Base-by-base conservation (phyloP, 2,329 filamentous ascomycete species). In the Celoporthe dispersa region DNA sequence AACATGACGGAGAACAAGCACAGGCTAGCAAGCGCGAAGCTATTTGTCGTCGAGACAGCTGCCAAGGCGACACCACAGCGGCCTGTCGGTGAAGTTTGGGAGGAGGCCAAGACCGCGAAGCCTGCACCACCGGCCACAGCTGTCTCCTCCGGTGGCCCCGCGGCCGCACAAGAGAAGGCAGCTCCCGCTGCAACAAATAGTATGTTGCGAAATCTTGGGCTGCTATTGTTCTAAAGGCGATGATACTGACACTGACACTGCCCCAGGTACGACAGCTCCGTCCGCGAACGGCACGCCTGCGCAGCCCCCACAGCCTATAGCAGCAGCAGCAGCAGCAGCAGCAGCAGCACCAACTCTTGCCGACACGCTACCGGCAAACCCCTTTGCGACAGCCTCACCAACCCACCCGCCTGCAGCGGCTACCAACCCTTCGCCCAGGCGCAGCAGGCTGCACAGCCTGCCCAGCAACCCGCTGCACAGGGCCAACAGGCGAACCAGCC, bases 1-100 rank as follows among this genome's bases (percentile, higher is more conserved):
- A 95, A 94, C 78, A 92, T 97, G 89, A 84, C 90, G 7, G 91
- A 95, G 74, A 92, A 91, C 75, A 89, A 91, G 77, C 81, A 86
- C 62, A 88, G 86, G 72, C 81, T 83, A 11, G 88, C 90, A 0
- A 85, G 85, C 65, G 92, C 91, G 5, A 97, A 96, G 82, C 82
- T 97, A 41, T 87, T 88, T 1, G 88, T 96, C 1, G 92, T 98
- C 3, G 88, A 94, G 76, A 92, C 89, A 62, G 94, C 95, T 16
- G 94, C 92, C 0, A 86, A 86, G n/a, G 92, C 97, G 63, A 98
- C 94, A 0, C 95, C 95, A 0, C 86, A 95, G 75, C 90, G 90
- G 77, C 89, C 94, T 0, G 94, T 98, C 4, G 88, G 84, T 12
- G 94, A 98, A 79, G 94, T 98, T 0, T 98, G 93, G 92, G 90